Evolutionary conservation across 805 yeast genomes (phyloP).

Genomic region (Saccharomycopsis olivae): DNA sequence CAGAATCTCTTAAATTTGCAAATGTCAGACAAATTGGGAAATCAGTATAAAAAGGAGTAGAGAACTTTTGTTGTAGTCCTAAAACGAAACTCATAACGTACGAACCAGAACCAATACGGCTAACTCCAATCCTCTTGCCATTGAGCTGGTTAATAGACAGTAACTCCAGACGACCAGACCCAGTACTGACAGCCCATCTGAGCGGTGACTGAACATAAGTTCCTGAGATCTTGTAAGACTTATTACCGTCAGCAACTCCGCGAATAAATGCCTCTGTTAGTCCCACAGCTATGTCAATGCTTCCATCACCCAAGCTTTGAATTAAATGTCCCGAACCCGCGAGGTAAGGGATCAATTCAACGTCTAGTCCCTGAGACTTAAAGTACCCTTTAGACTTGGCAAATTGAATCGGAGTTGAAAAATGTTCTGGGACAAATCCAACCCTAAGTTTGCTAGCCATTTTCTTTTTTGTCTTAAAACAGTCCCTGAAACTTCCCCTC

Average conservation of each 20-base stretch:
- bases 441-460: constrained; percentile 31
- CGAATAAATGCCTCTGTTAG: constrained; percentile 86
- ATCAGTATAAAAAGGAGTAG: constrained; percentile 35
- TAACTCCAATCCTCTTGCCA: constrained; percentile 62
- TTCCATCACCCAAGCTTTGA: constrained; percentile 50
- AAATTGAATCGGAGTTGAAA: constrained; percentile 74
- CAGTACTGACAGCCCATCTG: constrained; percentile 86
- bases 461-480: background rate
- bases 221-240: constrained; percentile 53
- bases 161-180: constrained; percentile 34
- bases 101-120: constrained; percentile 85
- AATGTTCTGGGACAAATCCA: constrained; percentile 89
- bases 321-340: constrained; percentile 87
- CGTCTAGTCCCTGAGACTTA: constrained; percentile 35
- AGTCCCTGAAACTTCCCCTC: too few relatives aligned
- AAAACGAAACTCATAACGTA: constrained; percentile 85
- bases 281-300: constrained; percentile 77
- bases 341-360: constrained; percentile 58
- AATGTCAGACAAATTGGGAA: constrained; percentile 58
- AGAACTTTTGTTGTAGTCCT: constrained; percentile 50
- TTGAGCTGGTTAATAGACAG: too few relatives aligned
- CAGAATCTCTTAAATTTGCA: constrained; percentile 69
- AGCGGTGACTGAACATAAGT: constrained; percentile 81
- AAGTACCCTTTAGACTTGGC: constrained; percentile 55
- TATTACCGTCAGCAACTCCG: constrained; percentile 64